These are phyloP conservation scores for Nicotiana tomentosiformis DNA, from an alignment of 257 asterid species.

Conservation along the genomic window DNA sequence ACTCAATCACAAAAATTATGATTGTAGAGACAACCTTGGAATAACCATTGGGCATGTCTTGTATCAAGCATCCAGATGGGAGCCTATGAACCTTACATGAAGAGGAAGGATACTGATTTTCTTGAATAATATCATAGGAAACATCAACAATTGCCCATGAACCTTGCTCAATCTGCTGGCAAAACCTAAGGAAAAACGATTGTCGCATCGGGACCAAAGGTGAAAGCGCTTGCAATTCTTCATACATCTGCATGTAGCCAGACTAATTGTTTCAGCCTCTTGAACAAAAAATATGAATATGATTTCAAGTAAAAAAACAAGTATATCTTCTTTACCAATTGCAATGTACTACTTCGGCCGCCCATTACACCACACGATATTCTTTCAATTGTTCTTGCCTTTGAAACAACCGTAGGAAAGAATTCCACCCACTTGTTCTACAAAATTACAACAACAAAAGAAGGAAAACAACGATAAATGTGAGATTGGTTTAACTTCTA, in stretches of 20 bases:
- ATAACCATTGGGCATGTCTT: conserved; percentile 98
- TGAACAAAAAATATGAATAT: not conserved
- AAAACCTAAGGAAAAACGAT: conserved; percentile 59
- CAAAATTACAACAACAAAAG: not conserved
- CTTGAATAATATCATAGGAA: conserved; percentile 71
- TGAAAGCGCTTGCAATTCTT: conserved; percentile 76
- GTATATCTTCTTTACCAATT: conserved; percentile 43
- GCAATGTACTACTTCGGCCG: conserved; percentile 60
- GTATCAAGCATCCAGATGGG: conserved; percentile 93
- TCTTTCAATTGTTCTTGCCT: conserved; percentile 71
- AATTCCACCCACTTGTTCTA: conserved; percentile 81
- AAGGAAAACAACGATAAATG: too few relatives aligned
- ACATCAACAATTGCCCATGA: conserved; percentile 88
- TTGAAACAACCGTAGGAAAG: conserved; percentile 80
- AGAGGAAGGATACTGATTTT: conserved; percentile 39
- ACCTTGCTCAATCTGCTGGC: conserved; percentile 80
- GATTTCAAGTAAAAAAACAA: not conserved
- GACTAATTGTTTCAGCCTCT: not conserved
- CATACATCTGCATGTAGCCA: conserved; percentile 58
- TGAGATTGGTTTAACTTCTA: too few relatives aligned
- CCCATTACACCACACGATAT: conserved; percentile 68
- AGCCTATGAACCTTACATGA: conserved; percentile 47
- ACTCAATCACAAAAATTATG: not conserved
- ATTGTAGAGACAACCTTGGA: conserved; percentile 34
- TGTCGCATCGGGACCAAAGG: conserved; percentile 70